Percentiles rank a stretch among this genome's conserved stretches.
phyloP scores from a whole-genome alignment of 2,329 filamentous ascomycete species.

The Arthrobotrys entomopaga region DNA sequence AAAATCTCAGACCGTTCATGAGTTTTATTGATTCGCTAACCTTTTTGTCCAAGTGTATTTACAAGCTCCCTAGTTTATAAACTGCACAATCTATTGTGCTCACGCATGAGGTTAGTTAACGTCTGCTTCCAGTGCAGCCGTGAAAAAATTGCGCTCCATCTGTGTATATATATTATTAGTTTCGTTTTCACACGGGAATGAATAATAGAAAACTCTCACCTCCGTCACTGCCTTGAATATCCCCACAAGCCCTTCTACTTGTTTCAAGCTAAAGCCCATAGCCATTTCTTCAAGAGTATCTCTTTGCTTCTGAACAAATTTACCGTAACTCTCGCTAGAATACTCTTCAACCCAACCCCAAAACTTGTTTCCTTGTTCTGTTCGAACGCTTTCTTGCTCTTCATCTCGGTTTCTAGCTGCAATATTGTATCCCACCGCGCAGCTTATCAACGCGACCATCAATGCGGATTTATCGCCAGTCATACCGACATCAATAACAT shows the following conservation, averaged over 20 bases:
- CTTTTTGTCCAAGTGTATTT: neutral
- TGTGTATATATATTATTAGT: constrained; percentile 8
- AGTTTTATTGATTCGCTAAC: neutral
- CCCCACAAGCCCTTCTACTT: constrained; percentile 82
- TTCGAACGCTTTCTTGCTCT: constrained; percentile 61
- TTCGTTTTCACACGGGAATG: neutral
- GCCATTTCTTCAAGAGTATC: constrained; percentile 80
- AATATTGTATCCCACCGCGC: constrained; percentile 85
- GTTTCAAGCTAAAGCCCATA: constrained; percentile 74
- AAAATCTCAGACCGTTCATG: neutral
- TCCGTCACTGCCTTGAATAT: constrained; percentile 90
- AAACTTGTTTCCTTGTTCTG: constrained; percentile 75
- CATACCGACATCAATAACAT: constrained; percentile 87
- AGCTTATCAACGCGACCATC: constrained; percentile 84
- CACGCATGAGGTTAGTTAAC: neutral
- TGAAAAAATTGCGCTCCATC: constrained; percentile 50
- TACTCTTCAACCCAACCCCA: constrained; percentile 95
- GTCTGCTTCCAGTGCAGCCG: constrained; percentile 25
- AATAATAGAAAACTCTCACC: constrained; percentile 63
- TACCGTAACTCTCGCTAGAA: constrained; percentile 78
- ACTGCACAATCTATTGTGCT: too few species aligned
- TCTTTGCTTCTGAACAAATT: constrained; percentile 76
- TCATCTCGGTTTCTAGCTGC: constrained; percentile 77
- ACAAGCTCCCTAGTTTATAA: neutral
- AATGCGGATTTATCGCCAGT: constrained; percentile 88